A percentile compares a stretch with the other conserved stretches of the same genome.
Evolutionary conservation across 805 yeast genomes (phyloP).

Genomic region (Hemisphaericaspora nanyangensis): DNA sequence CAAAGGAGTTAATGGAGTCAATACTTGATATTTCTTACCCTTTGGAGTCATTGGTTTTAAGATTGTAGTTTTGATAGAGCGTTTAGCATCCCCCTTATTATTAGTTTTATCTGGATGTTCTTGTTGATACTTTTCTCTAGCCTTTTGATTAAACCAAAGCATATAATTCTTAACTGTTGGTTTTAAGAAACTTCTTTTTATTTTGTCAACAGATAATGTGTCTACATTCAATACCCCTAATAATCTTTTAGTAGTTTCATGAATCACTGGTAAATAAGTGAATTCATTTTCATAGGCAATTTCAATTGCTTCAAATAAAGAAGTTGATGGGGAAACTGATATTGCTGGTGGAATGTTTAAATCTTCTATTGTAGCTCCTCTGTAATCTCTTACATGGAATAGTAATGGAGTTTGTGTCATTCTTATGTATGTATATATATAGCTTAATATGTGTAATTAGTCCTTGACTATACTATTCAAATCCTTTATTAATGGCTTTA

Average conservation of each 20-base stretch:
- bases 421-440: background rate
- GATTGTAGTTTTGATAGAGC: conserved; percentile 29
- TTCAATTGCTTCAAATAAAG: conserved; percentile 48
- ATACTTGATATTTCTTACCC: conserved; percentile 35
- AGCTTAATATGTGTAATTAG: no score
- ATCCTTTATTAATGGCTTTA: no score
- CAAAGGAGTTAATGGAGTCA: conserved; percentile 54
- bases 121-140: conserved; percentile 27
- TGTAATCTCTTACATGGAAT: conserved; percentile 35
- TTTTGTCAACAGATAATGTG: conserved; percentile 32
- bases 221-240: conserved; percentile 49
- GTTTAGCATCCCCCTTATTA: conserved; percentile 5
- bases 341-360: conserved; percentile 56
- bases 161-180: conserved; percentile 31
- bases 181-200: conserved; percentile 18
- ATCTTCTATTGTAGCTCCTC: conserved; percentile 57
- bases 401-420: conserved; percentile 11
- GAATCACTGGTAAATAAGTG: conserved; percentile 52
- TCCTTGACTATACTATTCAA: no score
- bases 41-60: conserved; percentile 26
- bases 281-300: conserved; percentile 54
- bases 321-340: conserved; percentile 47
- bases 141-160: conserved; percentile 42
- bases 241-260: conserved; percentile 40
- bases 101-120: conserved; percentile 5